Evolutionary conservation across 345 rosid species (phyloP).

Genomic region (Melastoma malabathricum): DNA sequence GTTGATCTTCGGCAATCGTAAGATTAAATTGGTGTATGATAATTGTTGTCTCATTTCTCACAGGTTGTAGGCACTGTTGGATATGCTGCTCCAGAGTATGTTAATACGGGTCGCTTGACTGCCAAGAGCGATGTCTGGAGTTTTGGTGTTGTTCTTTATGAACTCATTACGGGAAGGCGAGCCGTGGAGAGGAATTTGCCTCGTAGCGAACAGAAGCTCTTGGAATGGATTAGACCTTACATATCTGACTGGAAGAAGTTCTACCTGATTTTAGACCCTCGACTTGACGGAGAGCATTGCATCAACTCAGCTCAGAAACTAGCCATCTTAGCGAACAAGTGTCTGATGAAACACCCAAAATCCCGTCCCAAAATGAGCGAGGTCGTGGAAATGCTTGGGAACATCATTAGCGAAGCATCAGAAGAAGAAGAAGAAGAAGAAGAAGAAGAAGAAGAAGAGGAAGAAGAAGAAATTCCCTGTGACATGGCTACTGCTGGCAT

Average conservation of each 20-base stretch:
- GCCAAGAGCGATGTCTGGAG: constrained; percentile 99
- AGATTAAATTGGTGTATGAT: no score
- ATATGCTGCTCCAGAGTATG: constrained; percentile 95
- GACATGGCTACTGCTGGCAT: no score
- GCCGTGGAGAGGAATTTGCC: constrained; percentile 77
- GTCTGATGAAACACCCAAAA: constrained; percentile 65
- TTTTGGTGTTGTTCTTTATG: constrained; percentile 89
- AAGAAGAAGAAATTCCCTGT: constrained; percentile 20
- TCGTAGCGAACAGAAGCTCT: constrained; percentile 76
- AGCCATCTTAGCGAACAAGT: constrained; percentile 72
- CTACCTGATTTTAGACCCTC: constrained; percentile 65
- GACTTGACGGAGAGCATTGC: constrained; percentile 57
- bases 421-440: constrained; percentile 4
- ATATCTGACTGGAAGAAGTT: constrained; percentile 73
- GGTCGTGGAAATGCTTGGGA: constrained; percentile 54
- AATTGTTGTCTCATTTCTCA: no score
- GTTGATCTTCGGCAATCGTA: no score
- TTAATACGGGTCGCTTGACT: constrained; percentile 72
- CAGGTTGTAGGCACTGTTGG: constrained; percentile 94
- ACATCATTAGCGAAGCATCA: constrained; percentile 37
- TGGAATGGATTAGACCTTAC: constrained; percentile 88
- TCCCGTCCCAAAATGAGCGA: constrained; percentile 91
- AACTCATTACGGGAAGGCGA: constrained; percentile 85
- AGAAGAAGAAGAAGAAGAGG: constrained; percentile 3
- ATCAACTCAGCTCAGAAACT: constrained; percentile 71